A percentile compares a stretch with the other conserved stretches of the same genome.
Evolutionary conservation across 495 filamentous ascomycete genomes (phyloP).

Genomic region (Apiosordaria backusii): DNA sequence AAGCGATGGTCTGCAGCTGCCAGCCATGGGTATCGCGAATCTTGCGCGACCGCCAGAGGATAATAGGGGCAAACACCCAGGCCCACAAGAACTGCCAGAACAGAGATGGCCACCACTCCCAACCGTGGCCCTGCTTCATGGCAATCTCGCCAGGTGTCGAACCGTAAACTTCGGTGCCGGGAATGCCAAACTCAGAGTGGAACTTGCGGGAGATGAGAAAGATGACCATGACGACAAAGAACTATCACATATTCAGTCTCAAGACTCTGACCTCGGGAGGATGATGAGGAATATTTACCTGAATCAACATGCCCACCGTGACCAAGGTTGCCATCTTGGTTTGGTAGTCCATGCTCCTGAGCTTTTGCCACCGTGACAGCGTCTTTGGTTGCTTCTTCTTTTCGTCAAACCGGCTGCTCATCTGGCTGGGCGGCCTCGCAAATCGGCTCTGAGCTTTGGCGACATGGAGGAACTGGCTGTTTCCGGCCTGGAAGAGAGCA

Average conservation of each 20-base stretch:
- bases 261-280: not conserved
- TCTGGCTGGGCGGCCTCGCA: slow-evolving; percentile 25
- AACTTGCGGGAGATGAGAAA: slow-evolving; percentile 65
- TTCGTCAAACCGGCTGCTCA: slow-evolving; percentile 25
- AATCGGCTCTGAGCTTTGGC: slow-evolving; percentile 52
- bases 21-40: slow-evolving; percentile 66
- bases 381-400: slow-evolving; percentile 16
- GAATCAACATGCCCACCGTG: slow-evolving; percentile 48
- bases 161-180: slow-evolving; percentile 44
- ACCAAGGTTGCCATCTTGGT: slow-evolving; percentile 47
- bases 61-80: slow-evolving; percentile 49
- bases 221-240: slow-evolving; percentile 58
- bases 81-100: slow-evolving; percentile 64
- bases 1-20: slow-evolving; percentile 62
- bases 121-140: slow-evolving; percentile 46
- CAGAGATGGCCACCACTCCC: slow-evolving; percentile 67
- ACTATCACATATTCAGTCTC: slow-evolving; percentile 28
- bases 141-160: slow-evolving; percentile 46
- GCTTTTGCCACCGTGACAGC: not conserved
- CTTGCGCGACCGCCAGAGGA: slow-evolving; percentile 40
- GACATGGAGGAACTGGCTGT: slow-evolving; percentile 62
- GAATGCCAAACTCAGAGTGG: slow-evolving; percentile 45
- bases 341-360: slow-evolving; percentile 39
- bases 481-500: slow-evolving; percentile 67
- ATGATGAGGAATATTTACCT: slow-evolving; percentile 37